Evolutionary conservation across 345 rosid species (phyloP).

Genomic region (Kandelia obovata): DNA sequence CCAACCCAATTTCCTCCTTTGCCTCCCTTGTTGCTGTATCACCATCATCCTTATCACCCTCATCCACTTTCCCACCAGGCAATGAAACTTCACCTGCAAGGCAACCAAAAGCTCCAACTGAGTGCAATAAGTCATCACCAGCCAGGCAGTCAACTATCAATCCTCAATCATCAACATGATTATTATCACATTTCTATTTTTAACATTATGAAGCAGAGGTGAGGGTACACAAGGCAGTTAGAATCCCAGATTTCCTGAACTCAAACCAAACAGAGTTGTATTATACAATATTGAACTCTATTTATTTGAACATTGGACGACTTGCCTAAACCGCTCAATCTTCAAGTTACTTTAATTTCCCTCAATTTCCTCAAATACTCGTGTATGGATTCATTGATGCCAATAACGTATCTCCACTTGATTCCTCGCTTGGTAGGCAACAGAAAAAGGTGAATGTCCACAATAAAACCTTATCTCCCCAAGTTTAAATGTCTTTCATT

Average conservation of each 20-base stretch:
- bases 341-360: background rate
- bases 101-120: constrained; percentile 22
- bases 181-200: background rate
- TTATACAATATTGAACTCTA: background rate
- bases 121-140: constrained; percentile 10
- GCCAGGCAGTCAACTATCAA: background rate
- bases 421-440: no score
- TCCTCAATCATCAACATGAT: background rate
- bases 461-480: no score
- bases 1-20: constrained; percentile 67
- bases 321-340: background rate
- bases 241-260: background rate
- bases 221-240: background rate
- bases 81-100: constrained; percentile 75
- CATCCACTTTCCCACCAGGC: constrained; percentile 78
- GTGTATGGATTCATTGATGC: no score
- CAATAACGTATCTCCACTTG: no score
- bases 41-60: constrained; percentile 60
- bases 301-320: background rate
- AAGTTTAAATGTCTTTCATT: background rate
- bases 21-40: constrained; percentile 73
- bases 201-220: background rate
- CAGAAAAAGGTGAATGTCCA: no score
- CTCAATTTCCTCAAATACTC: background rate
- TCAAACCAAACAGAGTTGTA: background rate